phyloP scores from a whole-genome alignment of 257 asterid genomes.

The Apocynum venetum region DNA sequence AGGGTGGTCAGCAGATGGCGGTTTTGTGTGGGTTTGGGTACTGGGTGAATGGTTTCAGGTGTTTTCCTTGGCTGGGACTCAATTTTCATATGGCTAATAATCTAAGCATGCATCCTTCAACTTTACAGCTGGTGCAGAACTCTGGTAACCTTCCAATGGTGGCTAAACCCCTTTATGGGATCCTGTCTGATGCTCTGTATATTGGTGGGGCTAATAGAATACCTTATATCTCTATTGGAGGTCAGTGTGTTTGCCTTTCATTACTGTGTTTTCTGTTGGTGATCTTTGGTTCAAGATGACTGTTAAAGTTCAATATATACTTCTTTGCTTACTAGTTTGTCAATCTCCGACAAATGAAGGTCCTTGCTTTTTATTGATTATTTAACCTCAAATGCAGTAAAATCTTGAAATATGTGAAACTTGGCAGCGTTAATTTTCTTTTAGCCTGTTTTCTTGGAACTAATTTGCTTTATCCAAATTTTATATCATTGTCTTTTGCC shows the following conservation, averaged over 20 bases:
- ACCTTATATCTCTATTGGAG: conserved; percentile 86
- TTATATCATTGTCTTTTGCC: not conserved
- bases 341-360: not conserved
- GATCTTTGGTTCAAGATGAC: not conserved
- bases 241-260: conserved; percentile 24
- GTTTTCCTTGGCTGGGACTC: conserved; percentile 87
- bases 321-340: not conserved
- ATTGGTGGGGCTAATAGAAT: conserved; percentile 76
- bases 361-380: not conserved
- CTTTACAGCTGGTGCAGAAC: conserved; percentile 75
- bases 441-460: no score
- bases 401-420: not conserved
- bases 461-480: not conserved
- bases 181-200: conserved; percentile 79
- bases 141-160: conserved; percentile 70
- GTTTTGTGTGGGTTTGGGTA: conserved; percentile 77
- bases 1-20: conserved; percentile 51
- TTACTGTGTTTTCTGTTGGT: not conserved
- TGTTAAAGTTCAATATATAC: not conserved
- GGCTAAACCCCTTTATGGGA: conserved; percentile 86
- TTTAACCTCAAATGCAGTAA: not conserved
- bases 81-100: conserved; percentile 69
- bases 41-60: conserved; percentile 85
- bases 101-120: conserved; percentile 66
- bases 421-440: not conserved